Percentiles rank a stretch among this genome's conserved stretches.
These are phyloP conservation scores for Fonsecaea nubica DNA, from an alignment of 2,329 filamentous ascomycete species.

Conservation along the genomic window DNA sequence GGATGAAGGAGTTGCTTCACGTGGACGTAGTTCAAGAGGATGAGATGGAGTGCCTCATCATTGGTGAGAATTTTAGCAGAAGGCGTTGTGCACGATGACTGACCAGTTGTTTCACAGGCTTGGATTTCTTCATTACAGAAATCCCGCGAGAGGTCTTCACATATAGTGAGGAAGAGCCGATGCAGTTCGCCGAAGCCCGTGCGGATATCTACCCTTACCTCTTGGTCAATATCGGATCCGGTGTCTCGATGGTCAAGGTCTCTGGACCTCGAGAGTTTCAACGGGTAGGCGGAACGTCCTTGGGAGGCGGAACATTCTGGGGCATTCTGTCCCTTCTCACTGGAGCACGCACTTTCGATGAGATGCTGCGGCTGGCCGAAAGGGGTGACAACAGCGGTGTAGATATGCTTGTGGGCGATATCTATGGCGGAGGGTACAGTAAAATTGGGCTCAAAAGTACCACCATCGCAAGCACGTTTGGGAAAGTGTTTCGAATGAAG, in stretches of 20 bases:
- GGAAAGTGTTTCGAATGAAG: conserved; percentile 95
- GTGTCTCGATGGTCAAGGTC: conserved; percentile 96
- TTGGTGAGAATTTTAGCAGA: conserved; percentile 65
- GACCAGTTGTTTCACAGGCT: conserved; percentile 59
- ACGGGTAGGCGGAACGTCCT: conserved; percentile 90
- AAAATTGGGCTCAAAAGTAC: conserved; percentile 96
- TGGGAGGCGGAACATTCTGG: conserved; percentile 98
- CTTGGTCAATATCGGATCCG: conserved; percentile 96
- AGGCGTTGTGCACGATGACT: neutral
- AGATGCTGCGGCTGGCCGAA: conserved; percentile 93
- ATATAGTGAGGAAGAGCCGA: conserved; percentile 84
- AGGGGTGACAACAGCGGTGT: conserved; percentile 90
- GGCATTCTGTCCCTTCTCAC: conserved; percentile 89
- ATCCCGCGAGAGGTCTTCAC: conserved; percentile 97
- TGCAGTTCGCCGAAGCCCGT: conserved; percentile 80
- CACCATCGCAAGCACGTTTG: conserved; percentile 94
- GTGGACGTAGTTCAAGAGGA: conserved; percentile 92
- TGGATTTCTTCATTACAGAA: conserved; percentile 98
- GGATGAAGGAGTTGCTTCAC: conserved; percentile 75
- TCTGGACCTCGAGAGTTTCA: conserved; percentile 84
- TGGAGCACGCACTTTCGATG: conserved; percentile 93
- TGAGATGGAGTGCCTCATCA: conserved; percentile 98
- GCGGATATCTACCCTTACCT: conserved; percentile 95
- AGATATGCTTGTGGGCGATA: conserved; percentile 96
- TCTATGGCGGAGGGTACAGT: conserved; percentile 88